A percentile compares a stretch with the other conserved stretches of the same genome.
Evolutionary conservation across 495 filamentous ascomycete species (phyloP).

Genomic region (Podospora australis): DNA sequence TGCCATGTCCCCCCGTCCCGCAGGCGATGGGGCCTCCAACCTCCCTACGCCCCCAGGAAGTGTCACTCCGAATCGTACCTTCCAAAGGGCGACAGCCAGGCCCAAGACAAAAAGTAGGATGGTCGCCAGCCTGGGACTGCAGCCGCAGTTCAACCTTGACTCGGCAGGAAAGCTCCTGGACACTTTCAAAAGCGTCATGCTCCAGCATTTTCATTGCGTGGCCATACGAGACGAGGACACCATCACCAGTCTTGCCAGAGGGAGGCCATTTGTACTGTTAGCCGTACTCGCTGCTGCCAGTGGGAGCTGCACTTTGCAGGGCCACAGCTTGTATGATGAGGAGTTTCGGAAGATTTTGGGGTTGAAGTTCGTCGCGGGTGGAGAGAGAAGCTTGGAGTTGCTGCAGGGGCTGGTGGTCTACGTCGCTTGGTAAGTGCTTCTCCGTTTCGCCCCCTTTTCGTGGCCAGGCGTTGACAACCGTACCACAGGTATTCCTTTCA

Average conservation of each 20-base stretch:
- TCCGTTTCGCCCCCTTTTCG: no score
- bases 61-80: constrained; percentile 1
- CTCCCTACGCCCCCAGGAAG: constrained; percentile 23
- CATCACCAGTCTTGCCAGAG: constrained; percentile 30
- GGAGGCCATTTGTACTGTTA: constrained; percentile 38
- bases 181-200: constrained; percentile 31
- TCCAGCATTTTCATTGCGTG: constrained; percentile 35
- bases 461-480: background rate
- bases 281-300: constrained; percentile 41
- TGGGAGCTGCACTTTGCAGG: constrained; percentile 35
- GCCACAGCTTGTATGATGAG: constrained; percentile 42
- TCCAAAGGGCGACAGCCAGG: background rate
- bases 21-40: constrained; percentile 32
- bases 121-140: constrained; percentile 26
- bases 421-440: constrained; percentile 36
- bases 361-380: constrained; percentile 42
- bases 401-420: constrained; percentile 41
- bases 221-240: constrained; percentile 26
- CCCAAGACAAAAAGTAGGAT: constrained; percentile 2
- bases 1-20: constrained; percentile 22
- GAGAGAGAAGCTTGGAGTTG: constrained; percentile 39
- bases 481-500: constrained; percentile 41
- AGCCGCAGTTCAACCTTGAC: constrained; percentile 44
- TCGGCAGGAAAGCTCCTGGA: constrained; percentile 36
- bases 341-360: constrained; percentile 44